These are phyloP conservation scores for Stylonectria norvegica DNA, from an alignment of 2,329 filamentous ascomycete genomes.

Conservation along the genomic window DNA sequence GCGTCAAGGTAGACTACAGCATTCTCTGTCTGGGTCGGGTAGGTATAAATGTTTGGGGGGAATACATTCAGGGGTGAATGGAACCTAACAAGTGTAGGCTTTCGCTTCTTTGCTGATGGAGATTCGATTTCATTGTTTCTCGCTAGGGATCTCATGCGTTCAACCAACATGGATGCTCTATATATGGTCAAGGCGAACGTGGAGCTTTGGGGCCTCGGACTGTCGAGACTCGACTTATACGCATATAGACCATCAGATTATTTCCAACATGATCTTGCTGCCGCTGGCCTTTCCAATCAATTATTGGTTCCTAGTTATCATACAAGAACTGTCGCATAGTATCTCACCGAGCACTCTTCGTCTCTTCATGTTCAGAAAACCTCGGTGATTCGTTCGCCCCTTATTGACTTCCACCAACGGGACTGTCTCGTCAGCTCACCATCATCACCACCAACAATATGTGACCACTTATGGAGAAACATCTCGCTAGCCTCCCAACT, in stretches of 20 bases:
- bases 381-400: constrained; percentile 24
- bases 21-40: constrained; percentile 7
- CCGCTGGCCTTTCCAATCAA: too few species aligned
- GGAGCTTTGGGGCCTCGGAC: constrained; percentile 6
- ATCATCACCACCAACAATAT: constrained; percentile 27
- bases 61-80: too few species aligned
- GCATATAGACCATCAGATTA: constrained; percentile 16
- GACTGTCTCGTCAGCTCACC: constrained; percentile 29
- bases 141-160: too few species aligned
- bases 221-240: constrained; percentile 6
- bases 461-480: constrained; percentile 28
- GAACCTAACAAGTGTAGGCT: too few species aligned
- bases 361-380: constrained; percentile 11
- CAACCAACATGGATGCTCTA: too few species aligned
- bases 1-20: constrained; percentile 22
- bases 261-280: background rate
- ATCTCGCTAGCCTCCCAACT: constrained; percentile 30
- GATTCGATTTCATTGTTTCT: too few species aligned
- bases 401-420: constrained; percentile 27
- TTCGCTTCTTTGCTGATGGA: too few species aligned
- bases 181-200: too few species aligned
- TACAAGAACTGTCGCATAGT: too few species aligned
- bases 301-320: too few species aligned
- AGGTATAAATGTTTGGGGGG: too few species aligned
- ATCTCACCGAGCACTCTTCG: too few species aligned